These are phyloP conservation scores for Chlorella sp. DNA, from an alignment of 139 green algal species.

Conservation along the genomic window DNA sequence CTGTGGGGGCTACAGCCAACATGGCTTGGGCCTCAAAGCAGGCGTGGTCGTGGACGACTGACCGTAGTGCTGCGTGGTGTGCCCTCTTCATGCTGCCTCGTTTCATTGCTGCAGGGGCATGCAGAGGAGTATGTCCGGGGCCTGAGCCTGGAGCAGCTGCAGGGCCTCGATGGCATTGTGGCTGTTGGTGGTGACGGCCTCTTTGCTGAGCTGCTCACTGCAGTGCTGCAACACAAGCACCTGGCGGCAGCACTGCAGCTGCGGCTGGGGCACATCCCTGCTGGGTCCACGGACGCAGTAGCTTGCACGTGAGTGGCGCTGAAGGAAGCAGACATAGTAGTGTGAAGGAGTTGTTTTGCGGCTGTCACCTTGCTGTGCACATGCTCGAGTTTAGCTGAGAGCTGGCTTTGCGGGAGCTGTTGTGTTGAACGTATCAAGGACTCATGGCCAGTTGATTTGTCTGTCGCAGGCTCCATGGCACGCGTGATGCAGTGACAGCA, in stretches of 20 bases:
- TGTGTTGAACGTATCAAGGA: no score
- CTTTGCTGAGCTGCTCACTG: conserved; percentile 83
- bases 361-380: background rate
- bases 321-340: background rate
- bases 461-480: conserved; percentile 61
- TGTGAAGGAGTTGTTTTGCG: background rate
- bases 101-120: no score
- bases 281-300: conserved; percentile 79
- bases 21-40: no score
- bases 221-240: conserved; percentile 44
- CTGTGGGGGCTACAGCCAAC: no score
- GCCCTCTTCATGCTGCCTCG: no score
- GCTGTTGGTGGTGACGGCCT: conserved; percentile 73
- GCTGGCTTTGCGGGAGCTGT: background rate
- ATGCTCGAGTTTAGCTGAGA: background rate
- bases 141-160: background rate
- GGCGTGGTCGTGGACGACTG: no score
- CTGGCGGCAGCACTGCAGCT: conserved; percentile 27
- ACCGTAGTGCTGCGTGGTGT: no score
- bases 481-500: conserved; percentile 54
- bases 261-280: conserved; percentile 73
- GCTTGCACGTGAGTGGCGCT: conserved; percentile 49
- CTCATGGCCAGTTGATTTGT: background rate
- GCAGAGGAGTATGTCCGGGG: no score
- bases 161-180: conserved; percentile 27